phyloP scores from a whole-genome alignment of 2,329 filamentous ascomycete species.

The Trichoderma brevicompactum region DNA sequence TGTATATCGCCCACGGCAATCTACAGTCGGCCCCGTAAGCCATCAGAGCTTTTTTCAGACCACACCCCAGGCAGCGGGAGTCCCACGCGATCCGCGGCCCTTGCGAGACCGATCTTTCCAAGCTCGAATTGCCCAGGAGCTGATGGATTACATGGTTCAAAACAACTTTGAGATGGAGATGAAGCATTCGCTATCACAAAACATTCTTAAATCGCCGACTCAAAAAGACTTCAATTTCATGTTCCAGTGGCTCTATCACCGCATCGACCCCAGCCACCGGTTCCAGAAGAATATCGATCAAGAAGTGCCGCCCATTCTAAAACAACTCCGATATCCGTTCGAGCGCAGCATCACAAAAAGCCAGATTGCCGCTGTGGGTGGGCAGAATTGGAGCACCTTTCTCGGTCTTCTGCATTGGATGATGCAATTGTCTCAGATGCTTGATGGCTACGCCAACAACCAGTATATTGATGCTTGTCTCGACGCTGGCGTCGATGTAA shows the following conservation, averaged over 20 bases:
- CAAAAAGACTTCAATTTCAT: slow-evolving; percentile 98
- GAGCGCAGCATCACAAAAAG: slow-evolving; percentile 96
- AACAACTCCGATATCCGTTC: slow-evolving; percentile 92
- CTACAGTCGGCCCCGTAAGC: slow-evolving; percentile 66
- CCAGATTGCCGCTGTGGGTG: slow-evolving; percentile 90
- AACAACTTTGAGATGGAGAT: slow-evolving; percentile 98
- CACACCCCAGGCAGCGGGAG: slow-evolving; percentile 77
- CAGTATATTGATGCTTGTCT: slow-evolving; percentile 89
- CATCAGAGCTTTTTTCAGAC: slow-evolving; percentile 97
- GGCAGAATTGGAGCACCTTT: slow-evolving; percentile 96
- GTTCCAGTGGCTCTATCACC: slow-evolving; percentile 97
- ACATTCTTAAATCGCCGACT: slow-evolving; percentile 89
- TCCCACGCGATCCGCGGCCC: slow-evolving; percentile 84
- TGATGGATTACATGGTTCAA: slow-evolving; percentile 88
- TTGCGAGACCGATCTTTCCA: slow-evolving; percentile 82
- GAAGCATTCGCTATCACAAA: slow-evolving; percentile 90
- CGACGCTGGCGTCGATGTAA: slow-evolving; percentile 85
- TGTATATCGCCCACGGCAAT: slow-evolving; percentile 73
- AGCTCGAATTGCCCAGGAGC: slow-evolving; percentile 80
- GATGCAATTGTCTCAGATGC: slow-evolving; percentile 95
- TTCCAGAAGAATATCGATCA: slow-evolving; percentile 96
- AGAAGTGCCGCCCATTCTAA: slow-evolving; percentile 89
- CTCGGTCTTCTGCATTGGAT: slow-evolving; percentile 96
- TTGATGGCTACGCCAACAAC: slow-evolving; percentile 78
- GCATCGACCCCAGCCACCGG: slow-evolving; percentile 90